Percentiles rank a stretch among this genome's conserved stretches.
phyloP scores from a whole-genome alignment of 108 stramenopile species.

The Cyclotella baltica region DNA sequence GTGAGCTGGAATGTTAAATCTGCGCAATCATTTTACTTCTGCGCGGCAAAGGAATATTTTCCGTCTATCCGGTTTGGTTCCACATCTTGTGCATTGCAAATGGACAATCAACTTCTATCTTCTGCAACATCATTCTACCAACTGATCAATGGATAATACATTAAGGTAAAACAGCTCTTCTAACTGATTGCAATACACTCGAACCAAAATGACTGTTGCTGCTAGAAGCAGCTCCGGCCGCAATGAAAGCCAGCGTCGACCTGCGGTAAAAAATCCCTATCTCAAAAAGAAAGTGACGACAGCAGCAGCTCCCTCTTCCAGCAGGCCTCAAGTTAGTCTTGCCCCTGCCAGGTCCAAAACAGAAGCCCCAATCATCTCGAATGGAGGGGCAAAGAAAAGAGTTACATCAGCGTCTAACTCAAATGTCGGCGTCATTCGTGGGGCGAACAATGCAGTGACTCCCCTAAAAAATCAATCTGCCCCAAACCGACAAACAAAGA shows the following conservation, averaged over 20 bases:
- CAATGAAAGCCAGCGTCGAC: background rate
- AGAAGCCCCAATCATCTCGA: background rate
- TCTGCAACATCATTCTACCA: too few species aligned
- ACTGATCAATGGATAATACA: too few species aligned
- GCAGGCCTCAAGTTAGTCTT: background rate
- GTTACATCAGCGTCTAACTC: background rate
- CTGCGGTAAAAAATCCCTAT: constrained; percentile 7
- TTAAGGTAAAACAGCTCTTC: too few species aligned
- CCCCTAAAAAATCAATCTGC: background rate
- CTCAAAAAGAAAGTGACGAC: constrained; percentile 10
- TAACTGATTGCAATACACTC: too few species aligned
- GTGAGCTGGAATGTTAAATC: too few species aligned
- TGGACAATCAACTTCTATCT: too few species aligned
- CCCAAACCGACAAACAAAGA: background rate
- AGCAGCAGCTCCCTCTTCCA: background rate
- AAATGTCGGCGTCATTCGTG: background rate
- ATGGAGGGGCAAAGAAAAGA: background rate
- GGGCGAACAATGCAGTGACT: background rate
- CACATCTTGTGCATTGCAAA: too few species aligned
- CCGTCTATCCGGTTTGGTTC: too few species aligned
- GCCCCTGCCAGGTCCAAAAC: background rate
- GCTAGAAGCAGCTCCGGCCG: background rate
- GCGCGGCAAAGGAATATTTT: too few species aligned
- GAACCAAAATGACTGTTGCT: background rate
- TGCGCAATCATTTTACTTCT: too few species aligned